Conservation (phyloP, 2,329 filamentous ascomycete species). For the Xylariomycetidae sp. region DNA sequence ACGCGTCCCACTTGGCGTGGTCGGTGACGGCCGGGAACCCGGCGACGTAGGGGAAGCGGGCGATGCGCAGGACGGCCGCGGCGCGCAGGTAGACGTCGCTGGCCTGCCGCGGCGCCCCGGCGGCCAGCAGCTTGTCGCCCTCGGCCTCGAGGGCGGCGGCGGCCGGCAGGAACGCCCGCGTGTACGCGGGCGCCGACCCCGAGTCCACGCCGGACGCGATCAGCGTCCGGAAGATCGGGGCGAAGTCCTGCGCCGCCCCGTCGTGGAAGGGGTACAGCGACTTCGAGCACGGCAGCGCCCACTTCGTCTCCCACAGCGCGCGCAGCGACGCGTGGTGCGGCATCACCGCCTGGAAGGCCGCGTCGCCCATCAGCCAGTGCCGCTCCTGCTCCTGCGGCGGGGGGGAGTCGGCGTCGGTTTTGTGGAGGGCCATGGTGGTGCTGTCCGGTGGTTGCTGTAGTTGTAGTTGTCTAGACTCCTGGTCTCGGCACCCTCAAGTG, state of each 20-base stretch:
- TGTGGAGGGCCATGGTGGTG: conserved; percentile 25
- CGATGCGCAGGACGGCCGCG: conserved; percentile 67
- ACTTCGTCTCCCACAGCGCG: conserved; percentile 69
- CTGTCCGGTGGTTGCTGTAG: background rate
- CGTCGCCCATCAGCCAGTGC: conserved; percentile 38
- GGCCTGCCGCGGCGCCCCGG: conserved; percentile 46
- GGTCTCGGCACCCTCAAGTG: no score
- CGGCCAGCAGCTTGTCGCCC: conserved; percentile 44
- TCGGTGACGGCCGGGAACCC: conserved; percentile 32
- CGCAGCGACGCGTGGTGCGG: conserved; percentile 55
- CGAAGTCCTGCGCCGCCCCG: conserved; percentile 60
- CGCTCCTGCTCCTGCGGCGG: conserved; percentile 1
- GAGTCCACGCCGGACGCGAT: conserved; percentile 57
- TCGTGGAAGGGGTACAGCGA: conserved; percentile 72
- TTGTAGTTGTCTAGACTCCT: background rate
- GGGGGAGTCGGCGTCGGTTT: conserved; percentile 2
- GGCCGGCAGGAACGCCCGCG: conserved; percentile 53
- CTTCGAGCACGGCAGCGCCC: conserved; percentile 59
- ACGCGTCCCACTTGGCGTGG: conserved; percentile 53
- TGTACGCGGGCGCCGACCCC: conserved; percentile 60
- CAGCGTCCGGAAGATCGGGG: conserved; percentile 59
- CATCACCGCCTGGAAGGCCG: conserved; percentile 38
- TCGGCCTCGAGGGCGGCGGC: conserved; percentile 50
- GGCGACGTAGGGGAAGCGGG: conserved; percentile 58
- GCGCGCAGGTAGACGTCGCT: conserved; percentile 62